Percentiles rank a stretch among this genome's conserved stretches.
Conservation (phyloP, 202 grass and related monocot species). For the Cymbopogon flexuosus region DNA sequence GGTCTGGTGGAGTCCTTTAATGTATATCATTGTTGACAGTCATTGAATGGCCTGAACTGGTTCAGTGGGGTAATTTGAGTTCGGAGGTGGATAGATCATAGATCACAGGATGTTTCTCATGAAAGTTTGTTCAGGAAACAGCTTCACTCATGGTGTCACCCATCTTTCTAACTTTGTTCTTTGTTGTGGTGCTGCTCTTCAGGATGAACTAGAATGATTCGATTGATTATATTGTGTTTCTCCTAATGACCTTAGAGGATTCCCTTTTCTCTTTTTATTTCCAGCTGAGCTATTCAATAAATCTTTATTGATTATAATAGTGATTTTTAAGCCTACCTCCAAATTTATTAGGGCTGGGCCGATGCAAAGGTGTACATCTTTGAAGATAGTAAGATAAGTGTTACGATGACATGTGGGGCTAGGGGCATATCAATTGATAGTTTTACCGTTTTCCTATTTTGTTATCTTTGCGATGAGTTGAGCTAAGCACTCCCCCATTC, state of each 20-base stretch:
- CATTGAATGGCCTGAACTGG: constrained; percentile 28
- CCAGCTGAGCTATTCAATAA: neutral
- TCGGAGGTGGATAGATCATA: constrained; percentile 9
- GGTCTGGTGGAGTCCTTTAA: constrained; percentile 19
- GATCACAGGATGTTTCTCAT: constrained; percentile 26
- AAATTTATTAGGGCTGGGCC: too few relatives aligned
- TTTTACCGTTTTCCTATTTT: neutral
- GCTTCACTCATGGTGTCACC: neutral
- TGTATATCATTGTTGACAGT: constrained; percentile 6
- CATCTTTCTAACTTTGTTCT: neutral
- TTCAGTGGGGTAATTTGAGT: neutral
- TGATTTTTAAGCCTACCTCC: too few relatives aligned
- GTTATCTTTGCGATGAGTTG: neutral
- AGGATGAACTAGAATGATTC: neutral
- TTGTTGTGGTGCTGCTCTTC: neutral
- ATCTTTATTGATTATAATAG: too few relatives aligned
- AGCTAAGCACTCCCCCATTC: too few relatives aligned
- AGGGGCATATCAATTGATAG: neutral
- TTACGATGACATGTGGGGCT: neutral
- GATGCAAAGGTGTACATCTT: too few relatives aligned
- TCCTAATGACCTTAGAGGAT: neutral
- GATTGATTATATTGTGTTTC: neutral
- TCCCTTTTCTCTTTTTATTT: neutral
- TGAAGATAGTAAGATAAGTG: too few relatives aligned
- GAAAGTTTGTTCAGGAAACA: constrained; percentile 22